Conservation (phyloP, 768 basidiomycete species). For the Mycena rosella region DNA sequence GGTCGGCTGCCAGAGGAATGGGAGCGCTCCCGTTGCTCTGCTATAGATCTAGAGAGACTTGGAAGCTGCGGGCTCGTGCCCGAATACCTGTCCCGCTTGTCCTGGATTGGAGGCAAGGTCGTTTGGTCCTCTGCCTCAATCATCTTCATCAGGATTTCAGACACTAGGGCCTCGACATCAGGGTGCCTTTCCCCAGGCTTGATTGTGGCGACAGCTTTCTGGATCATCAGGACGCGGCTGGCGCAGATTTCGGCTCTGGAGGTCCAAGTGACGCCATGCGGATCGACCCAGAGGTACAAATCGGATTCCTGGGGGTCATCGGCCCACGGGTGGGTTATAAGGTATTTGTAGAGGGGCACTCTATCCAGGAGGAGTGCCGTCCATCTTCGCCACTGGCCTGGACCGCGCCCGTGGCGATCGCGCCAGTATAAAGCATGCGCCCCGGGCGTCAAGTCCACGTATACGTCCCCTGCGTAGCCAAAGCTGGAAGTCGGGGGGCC, state of each 20-base stretch:
- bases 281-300: conserved; percentile 36
- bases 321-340: conserved; percentile 34
- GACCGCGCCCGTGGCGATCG: conserved; percentile 29
- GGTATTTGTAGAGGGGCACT: conserved; percentile 35
- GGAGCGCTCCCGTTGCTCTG: conserved; percentile 16
- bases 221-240: conserved; percentile 32
- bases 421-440: conserved; percentile 36
- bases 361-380: conserved; percentile 32
- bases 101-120: conserved; percentile 30
- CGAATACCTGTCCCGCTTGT: conserved; percentile 22
- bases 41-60: background rate
- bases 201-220: conserved; percentile 31
- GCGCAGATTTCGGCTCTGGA: conserved; percentile 36
- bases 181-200: conserved; percentile 29
- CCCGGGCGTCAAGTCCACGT: conserved; percentile 32
- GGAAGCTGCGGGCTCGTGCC: conserved; percentile 4
- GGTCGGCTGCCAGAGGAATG: conserved; percentile 26
- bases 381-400: conserved; percentile 34
- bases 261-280: conserved; percentile 32
- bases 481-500: conserved; percentile 31
- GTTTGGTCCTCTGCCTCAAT: conserved; percentile 27
- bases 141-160: conserved; percentile 36
- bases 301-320: conserved; percentile 34
- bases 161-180: conserved; percentile 31
- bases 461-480: conserved; percentile 36